Conservation (phyloP, 805 yeast genomes). For the Monosporozyma solicola region DNA sequence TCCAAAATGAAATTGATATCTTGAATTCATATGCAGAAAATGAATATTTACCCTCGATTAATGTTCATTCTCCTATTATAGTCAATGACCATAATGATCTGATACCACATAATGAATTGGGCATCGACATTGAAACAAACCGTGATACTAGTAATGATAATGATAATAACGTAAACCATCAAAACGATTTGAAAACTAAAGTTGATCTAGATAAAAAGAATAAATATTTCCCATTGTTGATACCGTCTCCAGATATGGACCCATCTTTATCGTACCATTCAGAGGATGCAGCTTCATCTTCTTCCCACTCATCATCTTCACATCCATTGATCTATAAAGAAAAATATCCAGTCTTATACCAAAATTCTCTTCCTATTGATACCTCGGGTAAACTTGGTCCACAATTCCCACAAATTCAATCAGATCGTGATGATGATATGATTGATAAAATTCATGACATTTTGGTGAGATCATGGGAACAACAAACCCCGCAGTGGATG, state of each 20-base stretch:
- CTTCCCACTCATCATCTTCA: not conserved
- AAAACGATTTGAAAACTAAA: not conserved
- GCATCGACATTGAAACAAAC: not conserved
- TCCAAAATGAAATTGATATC: constrained; percentile 29
- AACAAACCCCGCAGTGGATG: constrained; percentile 7
- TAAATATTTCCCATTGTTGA: constrained; percentile 32
- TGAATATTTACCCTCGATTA: constrained; percentile 27
- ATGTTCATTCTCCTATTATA: not conserved
- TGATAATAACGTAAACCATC: not conserved
- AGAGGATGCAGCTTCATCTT: constrained; percentile 1
- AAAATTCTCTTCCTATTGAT: constrained; percentile 16
- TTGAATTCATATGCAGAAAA: constrained; percentile 30
- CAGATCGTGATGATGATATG: not conserved
- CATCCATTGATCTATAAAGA: constrained; percentile 8
- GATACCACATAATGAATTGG: not conserved
- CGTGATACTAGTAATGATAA: not conserved
- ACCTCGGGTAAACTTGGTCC: constrained; percentile 1
- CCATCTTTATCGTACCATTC: constrained; percentile 9
- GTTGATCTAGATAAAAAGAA: constrained; percentile 27
- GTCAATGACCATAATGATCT: constrained; percentile 1
- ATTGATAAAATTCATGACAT: not conserved
- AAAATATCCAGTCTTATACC: constrained; percentile 22
- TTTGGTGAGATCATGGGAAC: constrained; percentile 34
- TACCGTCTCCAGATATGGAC: constrained; percentile 16
- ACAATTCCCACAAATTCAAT: not conserved